A percentile compares a stretch with the other conserved stretches of the same genome.
These are phyloP conservation scores for Tolypocladium sp. DNA, from an alignment of 2,329 filamentous ascomycete genomes.

Conservation along the genomic window DNA sequence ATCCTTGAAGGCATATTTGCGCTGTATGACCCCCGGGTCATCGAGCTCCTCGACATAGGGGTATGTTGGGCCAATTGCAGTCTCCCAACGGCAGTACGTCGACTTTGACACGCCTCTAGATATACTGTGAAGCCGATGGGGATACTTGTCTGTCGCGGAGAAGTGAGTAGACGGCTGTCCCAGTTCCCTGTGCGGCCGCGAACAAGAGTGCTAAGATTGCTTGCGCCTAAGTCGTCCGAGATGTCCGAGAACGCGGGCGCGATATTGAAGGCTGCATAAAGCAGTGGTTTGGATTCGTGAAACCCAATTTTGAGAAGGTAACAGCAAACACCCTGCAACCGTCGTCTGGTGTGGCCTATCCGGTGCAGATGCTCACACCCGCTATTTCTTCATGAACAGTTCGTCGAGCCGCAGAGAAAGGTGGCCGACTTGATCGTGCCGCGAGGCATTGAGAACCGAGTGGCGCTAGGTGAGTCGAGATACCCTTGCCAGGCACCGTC, in stretches of 20 bases:
- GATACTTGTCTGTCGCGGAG: slow-evolving; percentile 87
- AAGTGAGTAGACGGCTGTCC: slow-evolving; percentile 45
- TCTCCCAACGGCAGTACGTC: too few relatives aligned
- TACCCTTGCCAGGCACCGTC: neutral
- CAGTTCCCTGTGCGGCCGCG: neutral
- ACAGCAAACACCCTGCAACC: neutral
- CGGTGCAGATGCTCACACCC: neutral
- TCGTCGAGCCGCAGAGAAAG: slow-evolving; percentile 82
- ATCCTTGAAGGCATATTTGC: slow-evolving; percentile 96
- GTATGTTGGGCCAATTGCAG: slow-evolving; percentile 29
- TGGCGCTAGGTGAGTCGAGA: slow-evolving; percentile 62
- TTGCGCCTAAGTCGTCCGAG: slow-evolving; percentile 58
- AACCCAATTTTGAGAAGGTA: slow-evolving; percentile 85
- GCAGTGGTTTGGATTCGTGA: slow-evolving; percentile 94
- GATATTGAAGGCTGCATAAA: slow-evolving; percentile 95
- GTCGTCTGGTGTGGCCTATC: neutral
- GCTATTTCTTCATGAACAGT: slow-evolving; percentile 33
- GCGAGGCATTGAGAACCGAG: slow-evolving; percentile 85
- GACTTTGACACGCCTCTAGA: slow-evolving; percentile 35
- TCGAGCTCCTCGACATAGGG: slow-evolving; percentile 85
- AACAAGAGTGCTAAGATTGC: neutral
- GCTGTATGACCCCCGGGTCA: slow-evolving; percentile 75
- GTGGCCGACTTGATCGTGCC: slow-evolving; percentile 94
- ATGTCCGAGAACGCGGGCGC: slow-evolving; percentile 80
- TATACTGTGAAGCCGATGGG: slow-evolving; percentile 93